phyloP scores from a whole-genome alignment of 2,329 filamentous ascomycete species.

The Clonostachys sp. region DNA sequence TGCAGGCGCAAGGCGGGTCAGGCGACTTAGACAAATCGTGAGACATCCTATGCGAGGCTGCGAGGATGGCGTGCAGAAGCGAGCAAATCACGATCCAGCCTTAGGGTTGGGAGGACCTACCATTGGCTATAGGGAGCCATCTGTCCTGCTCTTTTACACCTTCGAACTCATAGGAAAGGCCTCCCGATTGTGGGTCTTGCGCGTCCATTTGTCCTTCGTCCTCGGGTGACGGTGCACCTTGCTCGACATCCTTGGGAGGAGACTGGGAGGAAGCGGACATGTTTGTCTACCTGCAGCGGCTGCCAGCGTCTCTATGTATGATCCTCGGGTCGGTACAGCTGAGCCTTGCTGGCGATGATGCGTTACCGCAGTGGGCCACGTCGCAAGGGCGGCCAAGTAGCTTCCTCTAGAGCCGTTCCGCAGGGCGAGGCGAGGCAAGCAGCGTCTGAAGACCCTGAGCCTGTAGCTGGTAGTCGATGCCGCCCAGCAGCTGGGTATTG shows the following conservation, averaged over 20 bases:
- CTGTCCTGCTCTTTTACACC: slow-evolving; percentile 95
- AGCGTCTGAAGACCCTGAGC: not conserved
- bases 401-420: not conserved
- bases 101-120: slow-evolving; percentile 56
- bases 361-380: slow-evolving; percentile 53
- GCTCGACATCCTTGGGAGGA: slow-evolving; percentile 93
- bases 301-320: slow-evolving; percentile 47
- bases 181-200: slow-evolving; percentile 72
- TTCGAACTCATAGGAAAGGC: slow-evolving; percentile 83
- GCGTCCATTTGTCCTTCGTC: slow-evolving; percentile 92
- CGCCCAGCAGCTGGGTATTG: not conserved
- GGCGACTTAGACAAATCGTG: slow-evolving; percentile 50
- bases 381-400: slow-evolving; percentile 32
- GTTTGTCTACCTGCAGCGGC: slow-evolving; percentile 71
- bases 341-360: slow-evolving; percentile 41
- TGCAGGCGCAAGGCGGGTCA: slow-evolving; percentile 39
- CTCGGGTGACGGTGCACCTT: slow-evolving; percentile 86
- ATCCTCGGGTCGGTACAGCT: slow-evolving; percentile 49
- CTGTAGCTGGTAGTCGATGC: not conserved
- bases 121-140: slow-evolving; percentile 99
- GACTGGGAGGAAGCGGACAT: slow-evolving; percentile 86
- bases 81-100: slow-evolving; percentile 40
- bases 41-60: slow-evolving; percentile 44
- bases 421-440: no score
- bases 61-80: slow-evolving; percentile 9